Evolutionary conservation across 106 monocot genomes (phyloP).

Genomic region (Acanthochlamys bracteata): DNA sequence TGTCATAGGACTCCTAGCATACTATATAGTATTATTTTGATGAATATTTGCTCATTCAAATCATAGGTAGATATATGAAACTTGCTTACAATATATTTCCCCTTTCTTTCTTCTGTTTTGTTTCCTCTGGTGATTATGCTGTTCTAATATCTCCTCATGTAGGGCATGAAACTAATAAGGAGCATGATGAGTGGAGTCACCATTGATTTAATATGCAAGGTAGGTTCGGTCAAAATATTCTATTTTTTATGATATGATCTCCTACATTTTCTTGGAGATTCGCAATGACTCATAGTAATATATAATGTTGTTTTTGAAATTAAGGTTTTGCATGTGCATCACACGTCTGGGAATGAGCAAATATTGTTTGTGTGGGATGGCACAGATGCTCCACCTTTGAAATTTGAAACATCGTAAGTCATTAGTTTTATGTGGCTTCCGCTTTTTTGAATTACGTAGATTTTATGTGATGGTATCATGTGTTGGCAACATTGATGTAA

Average conservation of each 20-base stretch:
- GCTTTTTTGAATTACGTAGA: no score
- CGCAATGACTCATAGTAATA: no score
- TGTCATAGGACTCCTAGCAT: no score
- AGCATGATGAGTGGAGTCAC: constrained; percentile 23
- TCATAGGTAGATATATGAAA: not conserved
- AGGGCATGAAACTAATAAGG: constrained; percentile 19
- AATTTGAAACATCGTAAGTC: constrained; percentile 21
- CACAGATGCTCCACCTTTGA: constrained; percentile 51
- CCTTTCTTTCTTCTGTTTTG: constrained; percentile 4
- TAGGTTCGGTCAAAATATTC: no score
- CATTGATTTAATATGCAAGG: constrained; percentile 74
- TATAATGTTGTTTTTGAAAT: constrained; percentile 11
- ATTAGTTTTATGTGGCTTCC: not conserved
- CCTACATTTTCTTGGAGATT: no score
- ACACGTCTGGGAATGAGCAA: constrained; percentile 28
- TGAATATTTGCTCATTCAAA: no score
- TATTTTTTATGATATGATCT: no score
- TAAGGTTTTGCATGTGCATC: constrained; percentile 64
- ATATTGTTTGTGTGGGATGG: constrained; percentile 81
- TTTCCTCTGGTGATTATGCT: no score
- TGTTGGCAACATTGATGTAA: no score
- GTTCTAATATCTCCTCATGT: no score
- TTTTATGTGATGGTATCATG: no score
- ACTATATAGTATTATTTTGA: no score
- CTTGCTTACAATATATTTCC: not conserved